Evolutionary conservation across 108 stramenopile species (phyloP).

Genomic region (Nitzschia inconspicua): DNA sequence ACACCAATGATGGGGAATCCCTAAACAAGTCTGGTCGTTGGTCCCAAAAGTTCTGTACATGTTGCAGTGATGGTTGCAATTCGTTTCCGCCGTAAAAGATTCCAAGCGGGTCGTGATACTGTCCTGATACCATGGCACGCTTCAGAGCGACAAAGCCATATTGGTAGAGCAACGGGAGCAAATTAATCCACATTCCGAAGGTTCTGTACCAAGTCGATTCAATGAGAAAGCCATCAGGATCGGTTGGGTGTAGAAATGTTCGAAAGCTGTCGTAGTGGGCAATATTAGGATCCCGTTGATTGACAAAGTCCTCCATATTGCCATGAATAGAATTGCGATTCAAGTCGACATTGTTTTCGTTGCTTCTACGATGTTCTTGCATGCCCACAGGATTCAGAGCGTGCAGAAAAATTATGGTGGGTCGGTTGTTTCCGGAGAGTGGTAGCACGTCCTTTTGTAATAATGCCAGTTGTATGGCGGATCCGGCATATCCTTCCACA

Average conservation of each 20-base stretch:
- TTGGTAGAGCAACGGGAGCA: conserved; percentile 9
- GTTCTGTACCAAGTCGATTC: conserved; percentile 14
- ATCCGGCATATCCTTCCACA: conserved; percentile 81
- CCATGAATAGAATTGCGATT: conserved; percentile 66
- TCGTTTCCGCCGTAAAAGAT: conserved; percentile 69
- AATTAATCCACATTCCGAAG: conserved; percentile 11
- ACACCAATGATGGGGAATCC: conserved; percentile 28
- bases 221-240: conserved; percentile 12
- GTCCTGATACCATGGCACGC: conserved; percentile 63
- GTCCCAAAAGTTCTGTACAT: conserved; percentile 26
- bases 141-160: conserved; percentile 55
- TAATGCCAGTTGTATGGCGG: conserved; percentile 68
- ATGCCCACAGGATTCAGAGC: conserved; percentile 84
- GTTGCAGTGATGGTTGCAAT: conserved; percentile 42
- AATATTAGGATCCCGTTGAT: conserved; percentile 49
- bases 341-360: conserved; percentile 85
- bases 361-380: conserved; percentile 63
- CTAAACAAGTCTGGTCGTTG: conserved; percentile 9
- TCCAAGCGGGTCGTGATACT: conserved; percentile 67
- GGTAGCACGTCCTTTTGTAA: conserved; percentile 12
- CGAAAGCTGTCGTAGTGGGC: conserved; percentile 53
- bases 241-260: not conserved
- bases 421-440: too few relatives aligned
- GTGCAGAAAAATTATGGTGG: conserved; percentile 74
- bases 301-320: conserved; percentile 33